phyloP scores from a whole-genome alignment of 2,329 filamentous ascomycete genomes.

The Dactylellina sp. region DNA sequence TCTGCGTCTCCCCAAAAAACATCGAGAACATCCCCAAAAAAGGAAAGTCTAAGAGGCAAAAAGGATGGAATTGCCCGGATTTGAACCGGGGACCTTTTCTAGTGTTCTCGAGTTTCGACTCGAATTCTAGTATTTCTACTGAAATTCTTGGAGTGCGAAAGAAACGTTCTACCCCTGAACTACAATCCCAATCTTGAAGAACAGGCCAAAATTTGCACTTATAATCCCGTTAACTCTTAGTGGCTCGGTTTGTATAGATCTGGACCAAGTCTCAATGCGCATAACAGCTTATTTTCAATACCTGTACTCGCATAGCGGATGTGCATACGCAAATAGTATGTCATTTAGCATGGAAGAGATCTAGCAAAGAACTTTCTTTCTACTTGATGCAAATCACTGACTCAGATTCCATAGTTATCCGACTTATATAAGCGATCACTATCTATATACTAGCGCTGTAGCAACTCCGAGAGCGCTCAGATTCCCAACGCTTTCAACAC shows the following conservation, averaged over 20 bases:
- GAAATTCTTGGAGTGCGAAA: conserved; percentile 51
- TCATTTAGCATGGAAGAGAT: no score
- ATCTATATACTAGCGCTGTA: no score
- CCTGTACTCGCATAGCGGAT: no score
- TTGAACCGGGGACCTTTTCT: conserved; percentile 57
- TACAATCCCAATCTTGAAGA: conserved; percentile 41
- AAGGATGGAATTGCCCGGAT: conserved; percentile 55
- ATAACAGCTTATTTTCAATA: no score
- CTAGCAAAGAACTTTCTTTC: no score
- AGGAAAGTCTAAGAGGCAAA: conserved; percentile 19
- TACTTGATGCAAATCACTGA: no score
- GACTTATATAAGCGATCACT: conserved; percentile 41
- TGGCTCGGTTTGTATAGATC: no score
- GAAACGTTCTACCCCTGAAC: conserved; percentile 57
- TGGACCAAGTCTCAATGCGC: no score
- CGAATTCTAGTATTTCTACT: conserved; percentile 15
- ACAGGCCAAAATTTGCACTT: background rate
- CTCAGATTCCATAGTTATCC: background rate
- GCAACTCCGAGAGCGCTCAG: conserved; percentile 31
- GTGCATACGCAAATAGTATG: no score
- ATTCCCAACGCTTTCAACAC: conserved; percentile 55
- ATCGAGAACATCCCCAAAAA: background rate
- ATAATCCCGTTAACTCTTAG: background rate
- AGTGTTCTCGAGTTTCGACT: conserved; percentile 44
- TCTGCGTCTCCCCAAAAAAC: background rate